These are phyloP conservation scores for Exophiala phaeomuriformis DNA, from an alignment of 2,329 filamentous ascomycete genomes.

Conservation along the genomic window DNA sequence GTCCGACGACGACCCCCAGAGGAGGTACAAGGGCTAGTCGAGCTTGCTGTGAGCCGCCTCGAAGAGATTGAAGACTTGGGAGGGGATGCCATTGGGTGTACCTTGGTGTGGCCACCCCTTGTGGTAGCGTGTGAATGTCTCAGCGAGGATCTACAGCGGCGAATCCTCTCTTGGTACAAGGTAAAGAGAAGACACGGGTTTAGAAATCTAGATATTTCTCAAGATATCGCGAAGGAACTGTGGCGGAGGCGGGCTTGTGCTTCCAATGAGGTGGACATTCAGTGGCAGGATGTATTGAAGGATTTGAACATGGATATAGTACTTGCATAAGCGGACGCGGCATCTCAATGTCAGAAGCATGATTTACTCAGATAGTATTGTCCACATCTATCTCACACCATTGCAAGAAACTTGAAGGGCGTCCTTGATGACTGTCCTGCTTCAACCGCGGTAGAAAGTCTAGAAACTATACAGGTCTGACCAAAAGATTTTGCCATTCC, in stretches of 20 bases:
- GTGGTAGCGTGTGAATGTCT: slow-evolving; percentile 34
- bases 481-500: no score
- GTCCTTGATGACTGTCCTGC: no score
- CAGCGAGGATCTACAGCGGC: slow-evolving; percentile 26
- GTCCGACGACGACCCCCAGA: slow-evolving; percentile 27
- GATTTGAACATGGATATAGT: slow-evolving; percentile 34
- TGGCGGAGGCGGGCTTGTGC: slow-evolving; percentile 28
- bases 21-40: slow-evolving; percentile 31
- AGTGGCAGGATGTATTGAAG: slow-evolving; percentile 33
- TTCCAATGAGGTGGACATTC: slow-evolving; percentile 22
- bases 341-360: not conserved
- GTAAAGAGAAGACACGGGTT: slow-evolving; percentile 34
- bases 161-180: slow-evolving; percentile 31
- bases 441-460: no score
- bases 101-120: slow-evolving; percentile 35
- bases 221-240: slow-evolving; percentile 31
- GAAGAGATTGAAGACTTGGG: slow-evolving; percentile 31
- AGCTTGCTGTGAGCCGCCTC: slow-evolving; percentile 30
- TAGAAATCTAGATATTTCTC: slow-evolving; percentile 30
- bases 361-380: no score
- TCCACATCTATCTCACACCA: no score
- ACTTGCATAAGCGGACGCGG: slow-evolving; percentile 17
- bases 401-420: no score
- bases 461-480: no score
- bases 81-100: slow-evolving; percentile 30